Base-by-base conservation (phyloP, 1,284 basidiomycete genomes). In the Ustilago cynodontis region DNA sequence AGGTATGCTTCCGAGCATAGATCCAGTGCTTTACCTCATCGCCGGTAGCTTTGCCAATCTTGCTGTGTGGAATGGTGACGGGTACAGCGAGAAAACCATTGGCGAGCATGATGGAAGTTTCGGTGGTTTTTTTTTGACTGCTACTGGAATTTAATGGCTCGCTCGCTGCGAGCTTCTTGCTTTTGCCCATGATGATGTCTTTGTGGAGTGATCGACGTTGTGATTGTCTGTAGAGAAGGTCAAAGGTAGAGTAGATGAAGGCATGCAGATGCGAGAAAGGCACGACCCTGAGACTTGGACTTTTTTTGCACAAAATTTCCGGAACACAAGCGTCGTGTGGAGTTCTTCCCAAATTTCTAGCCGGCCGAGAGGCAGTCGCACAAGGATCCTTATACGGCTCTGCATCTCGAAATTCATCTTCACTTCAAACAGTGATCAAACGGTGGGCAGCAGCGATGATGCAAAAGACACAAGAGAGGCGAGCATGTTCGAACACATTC, bases 11-110 rank as follows among this genome's bases (percentile, higher is more conserved):
- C 4, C 73, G 64, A 6, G 60, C 68, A 26, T 76, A 76, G 24
- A 76, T 56, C 73, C 73, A 76, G 24, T 76, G 73, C 24, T 43
- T 45, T 5, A 64, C 39, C 13, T 49, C 50, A 5, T 49, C 50
- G 7, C 20, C 37, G 18, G 16, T 33, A 10, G 20, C 2, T 39
- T 62, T 57, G 28, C 59, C n/a, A 2, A 57, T 22, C 22, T 33
- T 63, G 9, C 20, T n/a, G 13, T 22, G 7, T 2, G 59, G 28
- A 9, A 75, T 37, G 35, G 18, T 51, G 26, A 76, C 22, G 8
- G 73, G 73, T 1, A 76, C 64, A 1, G 73, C 73, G 13, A 66
- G 61, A 22, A 76, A 76, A 13, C 73, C 73, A 22, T 71, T 71
- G 2, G 41, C 3, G 2, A 76, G 58, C 28, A 45, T 6, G 35